A percentile compares a stretch with the other conserved stretches of the same genome.
Conservation (phyloP, 176 grass and related monocot genomes). For the Poa pratensis region DNA sequence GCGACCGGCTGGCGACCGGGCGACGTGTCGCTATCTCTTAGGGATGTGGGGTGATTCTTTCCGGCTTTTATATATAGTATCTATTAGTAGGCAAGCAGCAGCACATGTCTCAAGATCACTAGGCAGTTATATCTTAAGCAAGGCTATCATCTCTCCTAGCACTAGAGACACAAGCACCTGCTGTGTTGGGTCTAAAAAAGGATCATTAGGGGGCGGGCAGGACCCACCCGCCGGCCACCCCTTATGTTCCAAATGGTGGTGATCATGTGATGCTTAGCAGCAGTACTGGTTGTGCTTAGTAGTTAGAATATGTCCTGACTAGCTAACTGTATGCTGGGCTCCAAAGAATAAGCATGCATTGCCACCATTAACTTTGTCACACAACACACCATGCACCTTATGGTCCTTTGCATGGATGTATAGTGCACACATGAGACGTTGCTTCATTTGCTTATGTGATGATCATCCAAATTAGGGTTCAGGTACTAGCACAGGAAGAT, state of each 20-base stretch:
- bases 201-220: conserved; percentile 45
- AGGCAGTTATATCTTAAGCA: conserved; percentile 49
- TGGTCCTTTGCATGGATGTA: neutral
- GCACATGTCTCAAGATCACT: conserved; percentile 69
- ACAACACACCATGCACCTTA: neutral
- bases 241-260: conserved; percentile 56
- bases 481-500: neutral
- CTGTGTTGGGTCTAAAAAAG: conserved; percentile 54
- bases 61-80: too few relatives aligned
- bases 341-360: neutral
- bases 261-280: conserved; percentile 59
- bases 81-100: conserved; percentile 40
- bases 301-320: conserved; percentile 46
- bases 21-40: too few relatives aligned
- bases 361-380: conserved; percentile 29
- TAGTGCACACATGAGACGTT: neutral
- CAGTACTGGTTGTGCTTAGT: neutral
- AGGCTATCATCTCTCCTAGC: conserved; percentile 20
- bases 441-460: conserved; percentile 33
- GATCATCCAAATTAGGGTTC: conserved; percentile 12
- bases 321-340: too few relatives aligned
- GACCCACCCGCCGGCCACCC: neutral
- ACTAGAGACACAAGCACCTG: conserved; percentile 61
- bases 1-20: too few relatives aligned
- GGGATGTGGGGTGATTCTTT: too few relatives aligned